Conservation (phyloP, 164 flowering plant genomes). For the grape (Vitis vinifera) region ASM3070453v1 NC_081812.1:21588001-21588500, state of each 20-base stretch:
- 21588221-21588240: constrained; percentile 52
- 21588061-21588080: background rate
- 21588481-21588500: no score
- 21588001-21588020: constrained; percentile 14
- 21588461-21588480: constrained; percentile 39
- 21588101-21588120: constrained; percentile 19
- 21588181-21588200: constrained; percentile 97
- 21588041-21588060: no score
- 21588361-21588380: constrained; percentile 75
- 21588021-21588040: constrained; percentile 5
- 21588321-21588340: constrained; percentile 63
- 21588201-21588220: constrained; percentile 99
- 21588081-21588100: constrained; percentile 32
- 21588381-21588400: constrained; percentile 59
- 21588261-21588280: constrained; percentile 77
- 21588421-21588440: constrained; percentile 84
- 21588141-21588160: constrained; percentile 52
- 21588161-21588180: constrained; percentile 93
- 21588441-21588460: constrained; percentile 96
- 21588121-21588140: constrained; percentile 21
- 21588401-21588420: constrained; percentile 72
- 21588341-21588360: constrained; percentile 65
- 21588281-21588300: constrained; percentile 92
- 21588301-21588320: constrained; percentile 86
- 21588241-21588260: constrained; percentile 49